phyloP scores from a whole-genome alignment of 441 rosid genomes.

The Adansonia gregorii region DNA sequence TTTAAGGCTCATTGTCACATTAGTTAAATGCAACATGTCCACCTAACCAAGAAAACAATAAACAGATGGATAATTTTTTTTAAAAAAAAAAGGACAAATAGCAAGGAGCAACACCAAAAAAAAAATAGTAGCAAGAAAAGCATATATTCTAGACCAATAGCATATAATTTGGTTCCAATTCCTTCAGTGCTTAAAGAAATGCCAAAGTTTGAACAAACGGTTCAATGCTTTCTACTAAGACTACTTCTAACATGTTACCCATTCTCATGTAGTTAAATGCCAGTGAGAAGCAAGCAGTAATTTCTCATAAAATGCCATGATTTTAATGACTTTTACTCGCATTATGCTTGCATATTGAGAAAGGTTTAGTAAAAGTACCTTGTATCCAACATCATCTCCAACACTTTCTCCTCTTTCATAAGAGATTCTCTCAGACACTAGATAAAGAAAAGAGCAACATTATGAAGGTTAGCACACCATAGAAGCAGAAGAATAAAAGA shows the following conservation, averaged over 20 bases:
- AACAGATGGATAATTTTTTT: not conserved
- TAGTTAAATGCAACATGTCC: slow-evolving; percentile 18
- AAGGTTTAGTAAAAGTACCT: slow-evolving; percentile 51
- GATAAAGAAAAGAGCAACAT: slow-evolving; percentile 31
- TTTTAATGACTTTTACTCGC: not conserved
- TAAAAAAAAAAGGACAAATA: not conserved
- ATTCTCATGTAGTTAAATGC: not conserved
- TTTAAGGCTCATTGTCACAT: not conserved
- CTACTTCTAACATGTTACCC: slow-evolving; percentile 1
- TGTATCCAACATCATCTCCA: slow-evolving; percentile 88
- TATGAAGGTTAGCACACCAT: slow-evolving; percentile 20
- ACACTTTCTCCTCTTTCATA: slow-evolving; percentile 83
- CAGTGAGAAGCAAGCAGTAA: slow-evolving; percentile 13
- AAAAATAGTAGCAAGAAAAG: not conserved
- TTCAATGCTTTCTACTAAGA: slow-evolving; percentile 1
- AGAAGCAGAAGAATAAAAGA: slow-evolving; percentile 20
- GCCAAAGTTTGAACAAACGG: not conserved
- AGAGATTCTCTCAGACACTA: slow-evolving; percentile 95
- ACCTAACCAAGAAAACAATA: slow-evolving; percentile 14
- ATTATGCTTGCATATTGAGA: not conserved
- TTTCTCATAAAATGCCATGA: slow-evolving; percentile 2
- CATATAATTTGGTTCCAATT: slow-evolving; percentile 15
- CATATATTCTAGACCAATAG: not conserved
- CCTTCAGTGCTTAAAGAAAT: not conserved
- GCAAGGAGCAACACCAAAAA: not conserved